A percentile compares a stretch with the other conserved stretches of the same genome.
Evolutionary conservation across 345 rosid genomes (phyloP).

Genomic region (Euphorbia peplus): DNA sequence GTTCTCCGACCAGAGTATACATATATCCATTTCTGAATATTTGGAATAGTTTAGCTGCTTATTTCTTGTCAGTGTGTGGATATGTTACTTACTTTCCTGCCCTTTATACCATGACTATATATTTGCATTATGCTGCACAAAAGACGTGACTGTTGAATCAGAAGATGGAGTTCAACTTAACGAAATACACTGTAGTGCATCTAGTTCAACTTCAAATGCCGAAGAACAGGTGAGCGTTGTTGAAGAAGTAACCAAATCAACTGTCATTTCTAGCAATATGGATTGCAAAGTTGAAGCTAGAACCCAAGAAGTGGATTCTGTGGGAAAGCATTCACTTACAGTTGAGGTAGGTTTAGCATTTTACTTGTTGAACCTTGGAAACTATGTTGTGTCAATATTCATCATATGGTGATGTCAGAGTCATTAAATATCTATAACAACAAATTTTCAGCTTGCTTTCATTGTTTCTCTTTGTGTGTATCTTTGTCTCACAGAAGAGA

Average conservation of each 20-base stretch:
- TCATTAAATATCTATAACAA: neutral
- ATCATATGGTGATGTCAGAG: neutral
- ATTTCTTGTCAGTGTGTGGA: neutral
- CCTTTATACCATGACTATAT: conserved; percentile 1
- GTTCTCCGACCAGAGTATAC: neutral
- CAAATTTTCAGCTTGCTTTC: neutral
- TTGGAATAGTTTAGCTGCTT: too few relatives aligned
- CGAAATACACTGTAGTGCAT: conserved; percentile 29
- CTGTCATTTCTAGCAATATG: conserved; percentile 17
- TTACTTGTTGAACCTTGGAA: conserved; percentile 2
- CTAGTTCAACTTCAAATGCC: conserved; percentile 30
- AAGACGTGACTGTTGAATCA: conserved; percentile 27
- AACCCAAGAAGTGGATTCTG: conserved; percentile 22
- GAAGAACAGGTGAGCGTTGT: conserved; percentile 13
- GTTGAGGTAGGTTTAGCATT: conserved; percentile 63
- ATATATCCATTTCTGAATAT: neutral
- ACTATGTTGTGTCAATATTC: neutral
- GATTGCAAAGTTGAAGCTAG: conserved; percentile 16
- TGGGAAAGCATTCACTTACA: conserved; percentile 52
- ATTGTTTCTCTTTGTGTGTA: neutral
- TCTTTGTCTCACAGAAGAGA: conserved; percentile 2
- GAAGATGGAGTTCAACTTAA: conserved; percentile 40
- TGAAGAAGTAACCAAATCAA: conserved; percentile 19
- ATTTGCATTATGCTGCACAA: conserved; percentile 22
- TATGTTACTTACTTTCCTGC: neutral